Evolutionary conservation across 129 eudicot species (phyloP).

Genomic region (sunflower (Helianthus annuus)): HanXRQr2.0-SUNRISE NC_035437.2:13908550-13909049

Average conservation of each 20-base stretch:
- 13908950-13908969: slow-evolving; percentile 80
- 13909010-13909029: slow-evolving; percentile 63
- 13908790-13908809: slow-evolving; percentile 25
- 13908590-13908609: background rate
- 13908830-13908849: slow-evolving; percentile 17
- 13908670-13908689: slow-evolving; percentile 19
- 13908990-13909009: slow-evolving; percentile 56
- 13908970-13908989: slow-evolving; percentile 89
- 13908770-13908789: slow-evolving; percentile 22
- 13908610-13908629: background rate
- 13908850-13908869: slow-evolving; percentile 3
- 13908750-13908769: slow-evolving; percentile 26
- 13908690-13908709: slow-evolving; percentile 28
- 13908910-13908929: slow-evolving; percentile 58
- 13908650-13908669: slow-evolving; percentile 19
- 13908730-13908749: slow-evolving; percentile 12
- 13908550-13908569: background rate
- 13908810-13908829: slow-evolving; percentile 15
- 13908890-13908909: background rate
- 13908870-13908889: slow-evolving; percentile 7
- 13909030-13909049: slow-evolving; percentile 64
- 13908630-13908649: slow-evolving; percentile 19
- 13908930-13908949: slow-evolving; percentile 63
- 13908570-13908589: background rate
- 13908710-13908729: slow-evolving; percentile 24